These are phyloP conservation scores for Penicillium canariense DNA, from an alignment of 495 filamentous ascomycete genomes.

Conservation along the genomic window DNA sequence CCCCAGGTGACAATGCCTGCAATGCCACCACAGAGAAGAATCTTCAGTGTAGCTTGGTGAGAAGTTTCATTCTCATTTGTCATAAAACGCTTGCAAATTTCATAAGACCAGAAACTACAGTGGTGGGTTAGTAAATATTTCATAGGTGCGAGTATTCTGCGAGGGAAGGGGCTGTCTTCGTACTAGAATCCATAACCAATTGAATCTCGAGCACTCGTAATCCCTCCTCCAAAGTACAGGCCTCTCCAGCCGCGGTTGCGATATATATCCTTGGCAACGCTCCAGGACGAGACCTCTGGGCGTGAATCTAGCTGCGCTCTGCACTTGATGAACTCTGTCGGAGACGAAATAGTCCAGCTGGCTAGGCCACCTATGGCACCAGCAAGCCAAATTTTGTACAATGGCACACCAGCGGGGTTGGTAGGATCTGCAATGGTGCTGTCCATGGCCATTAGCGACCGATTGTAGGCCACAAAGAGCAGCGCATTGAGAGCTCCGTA, in stretches of 20 bases:
- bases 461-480: slow-evolving; percentile 83
- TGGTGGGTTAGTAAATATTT: slow-evolving; percentile 12
- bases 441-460: slow-evolving; percentile 59
- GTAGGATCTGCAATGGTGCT: slow-evolving; percentile 40
- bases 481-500: slow-evolving; percentile 88
- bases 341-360: slow-evolving; percentile 76
- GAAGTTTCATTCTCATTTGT: slow-evolving; percentile 37
- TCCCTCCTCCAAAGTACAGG: slow-evolving; percentile 70
- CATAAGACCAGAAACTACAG: slow-evolving; percentile 78
- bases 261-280: slow-evolving; percentile 59
- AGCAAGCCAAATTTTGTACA: slow-evolving; percentile 64
- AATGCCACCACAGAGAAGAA: slow-evolving; percentile 77
- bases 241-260: slow-evolving; percentile 62
- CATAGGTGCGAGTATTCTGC: slow-evolving; percentile 5
- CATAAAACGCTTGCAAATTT: slow-evolving; percentile 61
- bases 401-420: slow-evolving; percentile 30
- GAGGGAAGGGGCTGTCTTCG: slow-evolving; percentile 20
- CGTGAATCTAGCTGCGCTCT: slow-evolving; percentile 62
- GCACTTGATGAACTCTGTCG: slow-evolving; percentile 86
- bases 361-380: slow-evolving; percentile 76
- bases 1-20: slow-evolving; percentile 84
- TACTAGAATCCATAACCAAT: slow-evolving; percentile 92
- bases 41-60: slow-evolving; percentile 54
- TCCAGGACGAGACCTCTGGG: slow-evolving; percentile 51
- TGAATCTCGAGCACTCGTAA: slow-evolving; percentile 78